Conservation (phyloP, 2,329 filamentous ascomycete genomes). For the Cadophora gregata region DNA sequence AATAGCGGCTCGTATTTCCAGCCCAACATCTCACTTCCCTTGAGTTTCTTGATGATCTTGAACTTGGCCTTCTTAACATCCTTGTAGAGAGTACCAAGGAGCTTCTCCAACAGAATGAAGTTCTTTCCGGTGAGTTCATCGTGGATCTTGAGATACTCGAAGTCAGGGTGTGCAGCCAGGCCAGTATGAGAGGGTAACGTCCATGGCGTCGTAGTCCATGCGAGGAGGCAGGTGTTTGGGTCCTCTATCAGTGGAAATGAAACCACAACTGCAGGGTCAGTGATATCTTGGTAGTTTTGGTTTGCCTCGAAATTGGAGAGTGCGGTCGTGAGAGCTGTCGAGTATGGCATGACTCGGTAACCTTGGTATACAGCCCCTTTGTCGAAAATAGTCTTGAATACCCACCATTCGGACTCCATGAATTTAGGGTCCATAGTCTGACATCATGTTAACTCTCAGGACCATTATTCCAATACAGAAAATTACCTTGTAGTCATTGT, state of each 20-base stretch:
- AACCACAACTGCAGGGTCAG: conserved; percentile 88
- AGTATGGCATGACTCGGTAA: conserved; percentile 94
- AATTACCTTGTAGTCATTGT: conserved; percentile 89
- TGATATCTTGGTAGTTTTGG: conserved; percentile 93
- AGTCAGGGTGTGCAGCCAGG: conserved; percentile 79
- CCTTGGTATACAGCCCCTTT: conserved; percentile 90
- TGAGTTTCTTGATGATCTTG: conserved; percentile 79
- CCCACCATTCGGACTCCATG: conserved; percentile 98
- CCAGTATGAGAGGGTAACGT: conserved; percentile 82
- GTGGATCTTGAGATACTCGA: conserved; percentile 85
- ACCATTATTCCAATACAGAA: neutral
- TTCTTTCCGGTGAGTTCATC: conserved; percentile 84
- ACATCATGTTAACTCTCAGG: conserved; percentile 29
- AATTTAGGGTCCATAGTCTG: conserved; percentile 92
- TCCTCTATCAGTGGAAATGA: conserved; percentile 84
- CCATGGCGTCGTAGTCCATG: conserved; percentile 92
- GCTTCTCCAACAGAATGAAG: conserved; percentile 83
- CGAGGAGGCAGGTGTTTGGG: conserved; percentile 75
- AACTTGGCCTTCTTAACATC: conserved; percentile 95
- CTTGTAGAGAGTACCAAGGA: conserved; percentile 86
- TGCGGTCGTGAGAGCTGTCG: conserved; percentile 85
- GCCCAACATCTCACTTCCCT: conserved; percentile 78
- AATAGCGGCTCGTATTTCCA: conserved; percentile 92
- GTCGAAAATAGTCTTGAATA: conserved; percentile 91
- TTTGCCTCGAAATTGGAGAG: conserved; percentile 93